A percentile compares a stretch with the other conserved stretches of the same genome.
These are phyloP conservation scores for Cucumis cinereus DNA, from an alignment of 306 rosid species.

Conservation along the genomic window DNA sequence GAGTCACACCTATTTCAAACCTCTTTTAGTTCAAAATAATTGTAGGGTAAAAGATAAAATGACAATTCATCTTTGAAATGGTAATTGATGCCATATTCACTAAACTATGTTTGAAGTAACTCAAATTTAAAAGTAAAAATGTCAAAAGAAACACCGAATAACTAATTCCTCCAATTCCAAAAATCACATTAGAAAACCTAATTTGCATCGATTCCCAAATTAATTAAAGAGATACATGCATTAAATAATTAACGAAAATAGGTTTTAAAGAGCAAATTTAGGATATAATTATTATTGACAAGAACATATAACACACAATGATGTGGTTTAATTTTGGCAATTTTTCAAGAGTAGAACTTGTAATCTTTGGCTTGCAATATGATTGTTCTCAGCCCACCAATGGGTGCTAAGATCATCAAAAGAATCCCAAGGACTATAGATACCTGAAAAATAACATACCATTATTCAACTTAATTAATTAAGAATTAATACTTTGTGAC, in stretches of 20 bases:
- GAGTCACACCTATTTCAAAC: too few relatives aligned
- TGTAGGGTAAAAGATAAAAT: too few relatives aligned
- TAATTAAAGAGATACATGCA: background rate
- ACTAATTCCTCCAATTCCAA: background rate
- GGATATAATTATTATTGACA: background rate
- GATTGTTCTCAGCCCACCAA: constrained; percentile 51
- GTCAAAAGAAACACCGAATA: background rate
- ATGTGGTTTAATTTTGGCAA: background rate
- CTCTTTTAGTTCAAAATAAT: too few relatives aligned
- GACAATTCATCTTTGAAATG: too few relatives aligned
- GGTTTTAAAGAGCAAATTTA: background rate
- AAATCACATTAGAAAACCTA: background rate
- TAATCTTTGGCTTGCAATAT: constrained; percentile 41
- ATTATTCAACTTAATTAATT: too few relatives aligned
- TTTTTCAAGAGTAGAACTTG: constrained; percentile 24
- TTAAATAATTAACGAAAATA: background rate
- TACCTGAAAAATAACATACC: constrained; percentile 21
- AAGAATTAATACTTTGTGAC: too few relatives aligned
- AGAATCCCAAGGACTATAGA: constrained; percentile 50
- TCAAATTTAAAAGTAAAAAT: too few relatives aligned
- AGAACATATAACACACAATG: background rate
- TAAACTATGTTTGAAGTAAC: too few relatives aligned
- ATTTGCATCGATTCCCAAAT: background rate
- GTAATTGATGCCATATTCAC: too few relatives aligned
- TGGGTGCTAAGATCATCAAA: constrained; percentile 53